Conservation (phyloP, 2,329 filamentous ascomycete species). For the Xylariales sp. region DNA sequence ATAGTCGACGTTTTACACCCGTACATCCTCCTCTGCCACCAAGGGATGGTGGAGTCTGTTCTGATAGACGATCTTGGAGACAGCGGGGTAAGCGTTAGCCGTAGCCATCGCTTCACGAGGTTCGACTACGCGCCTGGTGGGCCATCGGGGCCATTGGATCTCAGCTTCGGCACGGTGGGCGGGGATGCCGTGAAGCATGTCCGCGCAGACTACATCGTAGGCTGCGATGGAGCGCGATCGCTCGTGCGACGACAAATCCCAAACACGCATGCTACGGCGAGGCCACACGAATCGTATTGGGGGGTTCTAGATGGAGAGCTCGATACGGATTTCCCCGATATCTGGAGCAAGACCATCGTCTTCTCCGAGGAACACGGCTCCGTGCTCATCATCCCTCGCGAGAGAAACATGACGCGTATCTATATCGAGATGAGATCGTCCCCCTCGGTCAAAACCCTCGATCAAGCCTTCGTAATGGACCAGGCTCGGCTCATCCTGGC, state of each 20-base stretch:
- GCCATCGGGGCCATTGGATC: conserved; percentile 46
- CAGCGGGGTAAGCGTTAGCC: conserved; percentile 70
- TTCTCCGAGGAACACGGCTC: conserved; percentile 75
- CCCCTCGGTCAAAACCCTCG: conserved; percentile 55
- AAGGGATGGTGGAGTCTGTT: conserved; percentile 79
- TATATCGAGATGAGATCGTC: conserved; percentile 67
- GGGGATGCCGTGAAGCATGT: conserved; percentile 56
- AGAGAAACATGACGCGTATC: conserved; percentile 76
- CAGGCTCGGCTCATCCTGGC: conserved; percentile 71
- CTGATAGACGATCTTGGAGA: conserved; percentile 76
- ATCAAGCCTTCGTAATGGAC: conserved; percentile 77
- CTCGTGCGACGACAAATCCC: conserved; percentile 74
- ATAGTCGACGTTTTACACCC: conserved; percentile 66
- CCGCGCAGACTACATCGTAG: conserved; percentile 70
- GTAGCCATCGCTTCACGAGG: conserved; percentile 73
- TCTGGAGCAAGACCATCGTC: conserved; percentile 79
- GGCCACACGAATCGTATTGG: conserved; percentile 61
- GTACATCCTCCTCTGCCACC: conserved; percentile 72
- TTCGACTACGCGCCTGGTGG: conserved; percentile 59
- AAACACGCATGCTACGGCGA: conserved; percentile 53
- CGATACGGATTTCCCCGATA: conserved; percentile 78
- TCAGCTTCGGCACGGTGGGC: conserved; percentile 54
- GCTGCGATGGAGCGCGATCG: conserved; percentile 79
- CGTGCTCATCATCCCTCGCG: conserved; percentile 78
- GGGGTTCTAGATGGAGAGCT: conserved; percentile 78